Base-by-base conservation (phyloP, 768 basidiomycete genomes). In the Asterophora lycoperdoides region DNA sequence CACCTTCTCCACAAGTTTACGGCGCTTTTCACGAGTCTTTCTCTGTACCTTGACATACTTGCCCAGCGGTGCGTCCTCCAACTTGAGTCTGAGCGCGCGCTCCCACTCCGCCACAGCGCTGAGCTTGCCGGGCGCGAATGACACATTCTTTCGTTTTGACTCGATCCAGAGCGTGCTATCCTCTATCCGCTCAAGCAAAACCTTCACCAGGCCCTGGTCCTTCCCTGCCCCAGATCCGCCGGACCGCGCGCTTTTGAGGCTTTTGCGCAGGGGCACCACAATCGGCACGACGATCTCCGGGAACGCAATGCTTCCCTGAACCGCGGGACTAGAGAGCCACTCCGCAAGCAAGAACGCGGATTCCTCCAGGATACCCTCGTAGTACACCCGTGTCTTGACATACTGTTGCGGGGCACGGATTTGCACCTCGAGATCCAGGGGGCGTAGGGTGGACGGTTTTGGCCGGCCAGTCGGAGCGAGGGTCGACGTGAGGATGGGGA, bases 351-450 rank as follows among this genome's bases (percentile, higher is more conserved):
- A 66, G 67, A 80, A 95, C 5, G 76, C 64, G 13, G 85, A 69
- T 66, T 98, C 96, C 45, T 98, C 94, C 2, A 82, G 75, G 34
- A 96, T 66, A 0, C 80, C 84, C 59, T 96, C 94, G 40, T 77
- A 72, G 64, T 93, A 93, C 19, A 95, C 80, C 4, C 86, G 81
- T 2, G 95, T 98, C 60, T 84, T 86, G 44, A 88, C 72, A 67
- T 98, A 97, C 58, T 90, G 84, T 40, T 86, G 84, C 0, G 95
- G 93, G 29, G 85, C 81, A 19, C 92, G 86, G 60, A 99, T 89
- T 51, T 83, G 75, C 32, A 86, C 81, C 41, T 95, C 91, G 50
- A 96, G 76, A 67, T 97, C 93, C 41, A 98, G 76, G 1, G 94
- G 92, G 39, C 86, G 84, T 28, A 97, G 73, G 0, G 93, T 93